Base-by-base conservation (phyloP, 441 rosid species). In the Corymbia citriodora region DNA sequence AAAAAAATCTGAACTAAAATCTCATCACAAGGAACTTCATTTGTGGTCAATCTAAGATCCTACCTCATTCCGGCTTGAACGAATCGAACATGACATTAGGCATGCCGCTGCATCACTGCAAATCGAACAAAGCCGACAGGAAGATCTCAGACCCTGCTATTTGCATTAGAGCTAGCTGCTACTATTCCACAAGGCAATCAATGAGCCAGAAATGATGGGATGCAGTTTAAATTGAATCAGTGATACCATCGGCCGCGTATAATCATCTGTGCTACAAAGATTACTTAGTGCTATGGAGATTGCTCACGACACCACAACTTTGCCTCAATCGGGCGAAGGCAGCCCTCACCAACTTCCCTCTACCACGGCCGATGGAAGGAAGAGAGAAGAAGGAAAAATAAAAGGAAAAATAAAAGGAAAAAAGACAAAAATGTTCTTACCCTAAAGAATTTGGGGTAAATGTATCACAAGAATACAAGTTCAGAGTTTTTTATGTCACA, bases 191-290 rank as follows among this genome's bases (percentile, higher is more conserved):
- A 17, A 9, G 79, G 33, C 79, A 4, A 31, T 70, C 12, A 7
- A 70, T 31, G 6, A 65, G 74, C 6, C 74, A 65, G 15, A 65
- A 65, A n/a, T n/a, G 74, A 15, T 17, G 21, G 5, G 17, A 65
- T 65, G 18, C 10, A 65, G 8, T 65, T 65, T 17, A 65, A 65
- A 33, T 70, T 70, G 79, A 68, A 13, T 59, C 5, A 59, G 29
- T 9, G 63, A 25, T 59, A 23, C n/a, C 1, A 0, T 29, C n/a
- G 0, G 14, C 8, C 0, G 0, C n/a, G 25, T 25, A 10, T 59
- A 59, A 59, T 59, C 63, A 23, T 59, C 14, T 10, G 63, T 25
- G 63, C n/a, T 59, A 59, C 63, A 59, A 59, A 4, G 63, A 59
- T 0, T 59, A 4, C 18, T 59, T 0, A 40, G 63, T 59, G 63